Evolutionary conservation across 78 protist species (phyloP).

Genomic region (Dictyostelium firmibasis): DNA sequence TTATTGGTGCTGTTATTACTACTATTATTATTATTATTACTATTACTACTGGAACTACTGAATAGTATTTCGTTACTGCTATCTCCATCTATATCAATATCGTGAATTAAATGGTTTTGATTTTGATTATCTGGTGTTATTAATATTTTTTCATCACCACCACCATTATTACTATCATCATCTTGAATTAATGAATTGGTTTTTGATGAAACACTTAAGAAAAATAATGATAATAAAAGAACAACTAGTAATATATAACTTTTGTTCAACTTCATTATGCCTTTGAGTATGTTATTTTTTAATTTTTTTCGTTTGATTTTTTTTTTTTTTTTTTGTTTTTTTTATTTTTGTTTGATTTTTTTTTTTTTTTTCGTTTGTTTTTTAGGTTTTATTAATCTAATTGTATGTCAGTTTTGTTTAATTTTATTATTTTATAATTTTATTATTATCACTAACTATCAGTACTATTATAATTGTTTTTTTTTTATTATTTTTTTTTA

Average conservation of each 20-base stretch:
- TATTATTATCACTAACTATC: no score
- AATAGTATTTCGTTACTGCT: background rate
- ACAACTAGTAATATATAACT: background rate
- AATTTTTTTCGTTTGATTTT: no score
- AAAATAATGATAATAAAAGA: background rate
- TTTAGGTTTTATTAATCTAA: background rate
- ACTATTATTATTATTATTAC: background rate
- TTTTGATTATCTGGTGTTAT: background rate
- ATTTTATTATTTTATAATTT: background rate
- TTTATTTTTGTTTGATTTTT: background rate
- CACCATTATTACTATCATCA: background rate
- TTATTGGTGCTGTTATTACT: background rate
- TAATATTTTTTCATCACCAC: background rate
- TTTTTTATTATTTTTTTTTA: no score
- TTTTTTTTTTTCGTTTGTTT: background rate
- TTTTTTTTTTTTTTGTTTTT: background rate
- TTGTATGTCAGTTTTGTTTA: background rate
- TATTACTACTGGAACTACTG: background rate
- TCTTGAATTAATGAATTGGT: background rate
- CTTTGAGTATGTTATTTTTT: no score
- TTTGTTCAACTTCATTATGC: background rate
- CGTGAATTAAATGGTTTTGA: background rate
- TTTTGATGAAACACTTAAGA: background rate
- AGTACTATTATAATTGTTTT: no score
- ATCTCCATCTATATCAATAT: background rate